Conservation (phyloP, 139 green algal species). For the Auxenochlorella pyrenoidosa region DNA sequence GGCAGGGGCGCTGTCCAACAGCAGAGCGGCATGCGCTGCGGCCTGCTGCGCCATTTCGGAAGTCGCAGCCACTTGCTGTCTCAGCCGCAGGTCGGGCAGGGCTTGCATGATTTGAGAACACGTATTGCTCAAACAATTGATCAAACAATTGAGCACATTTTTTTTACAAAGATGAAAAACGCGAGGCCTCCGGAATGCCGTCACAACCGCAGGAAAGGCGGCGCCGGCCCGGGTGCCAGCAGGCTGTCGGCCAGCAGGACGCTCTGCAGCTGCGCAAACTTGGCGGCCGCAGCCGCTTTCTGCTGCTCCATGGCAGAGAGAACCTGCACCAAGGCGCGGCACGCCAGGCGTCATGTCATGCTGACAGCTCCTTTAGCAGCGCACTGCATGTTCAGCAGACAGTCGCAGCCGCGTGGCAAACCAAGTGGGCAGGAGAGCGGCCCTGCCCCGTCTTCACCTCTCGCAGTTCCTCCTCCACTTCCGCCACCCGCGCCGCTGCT, state of each 20-base stretch:
- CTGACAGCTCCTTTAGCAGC: too few species aligned
- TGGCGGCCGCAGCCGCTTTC: constrained; percentile 61
- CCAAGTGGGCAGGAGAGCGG: too few species aligned
- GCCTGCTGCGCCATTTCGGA: too few species aligned
- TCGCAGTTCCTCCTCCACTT: constrained; percentile 76
- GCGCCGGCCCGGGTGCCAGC: background rate
- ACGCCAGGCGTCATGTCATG: too few species aligned
- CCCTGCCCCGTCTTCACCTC: constrained; percentile 37
- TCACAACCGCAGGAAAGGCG: constrained; percentile 3
- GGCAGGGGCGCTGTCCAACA: too few species aligned
- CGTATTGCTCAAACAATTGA: background rate
- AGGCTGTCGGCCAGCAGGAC: constrained; percentile 46
- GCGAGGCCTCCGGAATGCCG: background rate
- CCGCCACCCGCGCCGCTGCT: constrained; percentile 44
- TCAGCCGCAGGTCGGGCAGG: too few species aligned
- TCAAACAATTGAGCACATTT: background rate
- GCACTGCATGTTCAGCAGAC: too few species aligned
- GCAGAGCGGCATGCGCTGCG: too few species aligned
- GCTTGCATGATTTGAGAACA: background rate
- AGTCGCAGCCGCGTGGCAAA: background rate
- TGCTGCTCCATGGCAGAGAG: constrained; percentile 69
- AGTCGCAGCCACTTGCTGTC: too few species aligned
- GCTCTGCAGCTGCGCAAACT: constrained; percentile 70
- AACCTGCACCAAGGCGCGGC: background rate
- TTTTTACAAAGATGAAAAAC: too few species aligned